Base-by-base conservation (phyloP, 2,329 filamentous ascomycete species). In the Aspergillus ibericus region DNA sequence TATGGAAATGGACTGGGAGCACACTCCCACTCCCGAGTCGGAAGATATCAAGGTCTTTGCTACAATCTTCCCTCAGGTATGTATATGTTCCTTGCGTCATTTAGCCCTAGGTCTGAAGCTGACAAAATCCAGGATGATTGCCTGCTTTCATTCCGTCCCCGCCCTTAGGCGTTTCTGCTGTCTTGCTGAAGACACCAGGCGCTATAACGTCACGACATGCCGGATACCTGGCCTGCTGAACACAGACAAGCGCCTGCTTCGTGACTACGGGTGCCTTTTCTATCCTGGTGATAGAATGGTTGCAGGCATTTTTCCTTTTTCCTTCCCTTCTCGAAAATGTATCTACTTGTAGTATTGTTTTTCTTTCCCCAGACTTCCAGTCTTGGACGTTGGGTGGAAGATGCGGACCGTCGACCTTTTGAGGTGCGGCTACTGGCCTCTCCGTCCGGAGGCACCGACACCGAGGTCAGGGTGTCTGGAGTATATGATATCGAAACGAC, bases 41-140 rank as follows among this genome's bases (percentile, higher is more conserved):
- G 95, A 99, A 80, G 88, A 96, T 77, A 98, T 99, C 78, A 93
- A 96, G 81, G 93, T 98, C 66, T 99, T 98, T 79, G 95, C 95
- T 40, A 97, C 92, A 27, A 96, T 99, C 68, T 99, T 99, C 84
- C 95, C 95, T 57, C 89, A 90, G 89, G 93, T 96, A 59, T 64
- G 56, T 55, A 32, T 32, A 10, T 32, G 29, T 35, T 59, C 16
- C 27, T 55, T 54, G 38, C 15, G 40, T 20, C 7, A 12, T 55
- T 48, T 63, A 66, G 50, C 66, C 7, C 9, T 56, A 22, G 38
- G 56, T 63, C 40, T 60, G 49, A 56, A 59, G 55, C 66, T 67
- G 62, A 72, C 59, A 13, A 51, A 67, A 73, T 62, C 4, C 64
- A 93, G 90, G 91, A 96, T 73, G 89, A 95, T 73, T 95, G 91